Base-by-base conservation (phyloP, 352 stramenopile species). In the Pythium scleroteichum region DNA sequence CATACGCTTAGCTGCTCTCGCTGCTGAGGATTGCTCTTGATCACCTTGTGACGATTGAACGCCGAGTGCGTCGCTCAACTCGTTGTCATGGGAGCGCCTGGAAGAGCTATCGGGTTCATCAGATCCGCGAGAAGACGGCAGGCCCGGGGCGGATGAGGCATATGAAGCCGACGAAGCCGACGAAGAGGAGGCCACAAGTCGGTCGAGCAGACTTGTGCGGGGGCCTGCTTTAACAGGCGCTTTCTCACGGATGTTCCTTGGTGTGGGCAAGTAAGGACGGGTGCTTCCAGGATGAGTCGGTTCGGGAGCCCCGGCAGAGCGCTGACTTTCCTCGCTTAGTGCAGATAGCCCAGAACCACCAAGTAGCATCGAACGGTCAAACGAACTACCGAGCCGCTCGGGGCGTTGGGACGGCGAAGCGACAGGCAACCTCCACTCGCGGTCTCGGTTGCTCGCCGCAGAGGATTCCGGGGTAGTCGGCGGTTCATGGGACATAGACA, bases 31-130 rank as follows among this genome's bases (percentile, higher is more conserved):
- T 29, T 26, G 17, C 4, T 70, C 38, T 16, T 55, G 33, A 26
- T 27, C 35, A 12, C 22, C n/a, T 17, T 47, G 19, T 0, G 50
- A 64, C 42, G 54, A 60, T 0, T 55, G 20, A 10, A 89, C 72
- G 0, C 82, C 82, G 29, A 91, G 45, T 0, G 79, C 82, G 27
- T 86, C 70, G 12, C 68, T 89, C 23, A 91, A 51, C 32, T 91
- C 82, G 17, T 86, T 64, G 40, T 91, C 82, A 27, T 72, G 56
- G 4, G 62, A 40, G 8, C 53, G 24, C 32, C 49, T 63, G 19
- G 53, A 51, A 2, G 46, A 50, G 14, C 19, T 16, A 5, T 17
- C 45, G 9, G 16, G 23, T 19, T 6, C 40, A 1, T 44, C 14
- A 54, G 73, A 45, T 20, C 38, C 51, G 0, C 56, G 69, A 7